Percentiles rank a stretch among this genome's conserved stretches.
Conservation (phyloP, 345 rosid genomes). For the Syzygium aqueum region DNA sequence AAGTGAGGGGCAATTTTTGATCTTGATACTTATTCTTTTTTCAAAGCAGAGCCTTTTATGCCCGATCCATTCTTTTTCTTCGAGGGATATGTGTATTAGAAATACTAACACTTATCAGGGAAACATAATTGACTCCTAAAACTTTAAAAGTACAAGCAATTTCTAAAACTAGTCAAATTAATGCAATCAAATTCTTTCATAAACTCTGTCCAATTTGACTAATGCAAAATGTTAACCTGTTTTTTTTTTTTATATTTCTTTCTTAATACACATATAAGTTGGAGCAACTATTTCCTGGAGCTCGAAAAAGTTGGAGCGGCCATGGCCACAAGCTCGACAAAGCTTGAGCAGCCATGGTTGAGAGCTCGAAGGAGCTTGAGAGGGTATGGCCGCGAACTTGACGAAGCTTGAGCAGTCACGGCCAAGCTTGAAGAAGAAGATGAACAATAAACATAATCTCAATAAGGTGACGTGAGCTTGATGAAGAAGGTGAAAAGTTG, state of each 20-base stretch:
- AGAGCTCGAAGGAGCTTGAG: neutral
- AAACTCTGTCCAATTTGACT: no score
- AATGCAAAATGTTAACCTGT: neutral
- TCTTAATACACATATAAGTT: neutral
- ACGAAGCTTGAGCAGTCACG: neutral
- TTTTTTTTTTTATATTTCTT: neutral
- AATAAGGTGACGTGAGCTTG: neutral
- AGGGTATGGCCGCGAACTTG: neutral
- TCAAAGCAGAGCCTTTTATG: neutral
- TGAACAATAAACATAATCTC: neutral
- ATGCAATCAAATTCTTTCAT: no score
- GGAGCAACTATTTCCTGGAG: no score
- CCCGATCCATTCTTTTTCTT: neutral
- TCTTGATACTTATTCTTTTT: neutral
- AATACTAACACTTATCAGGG: rapidly evolving
- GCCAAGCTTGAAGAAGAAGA: neutral
- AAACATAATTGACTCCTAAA: no score
- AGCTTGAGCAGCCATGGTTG: neutral
- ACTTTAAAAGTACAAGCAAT: no score
- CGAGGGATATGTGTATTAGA: neutral
- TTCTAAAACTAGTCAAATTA: no score
- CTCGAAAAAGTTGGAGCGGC: neutral
- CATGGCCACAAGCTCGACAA: neutral
- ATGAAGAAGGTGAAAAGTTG: neutral
- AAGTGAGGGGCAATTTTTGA: rapidly evolving